phyloP scores from a whole-genome alignment of 306 rosid species.

The Acacia melanoxylon region DNA sequence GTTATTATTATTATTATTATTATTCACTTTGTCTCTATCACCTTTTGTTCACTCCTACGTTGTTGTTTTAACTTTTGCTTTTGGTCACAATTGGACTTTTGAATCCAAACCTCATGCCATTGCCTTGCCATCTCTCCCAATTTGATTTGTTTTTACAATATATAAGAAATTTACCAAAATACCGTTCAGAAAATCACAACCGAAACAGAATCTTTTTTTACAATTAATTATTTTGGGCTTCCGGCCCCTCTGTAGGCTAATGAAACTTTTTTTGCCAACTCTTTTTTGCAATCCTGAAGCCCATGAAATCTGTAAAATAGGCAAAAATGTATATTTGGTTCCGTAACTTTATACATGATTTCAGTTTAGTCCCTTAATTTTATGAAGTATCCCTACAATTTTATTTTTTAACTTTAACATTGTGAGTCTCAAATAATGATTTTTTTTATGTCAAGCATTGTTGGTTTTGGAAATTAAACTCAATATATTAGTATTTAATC shows the following conservation, averaged over 20 bases:
- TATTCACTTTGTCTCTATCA: neutral
- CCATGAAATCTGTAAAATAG: neutral
- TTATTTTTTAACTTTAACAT: too few relatives aligned
- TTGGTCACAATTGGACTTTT: neutral
- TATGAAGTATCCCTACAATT: too few relatives aligned
- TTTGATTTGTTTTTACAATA: neutral
- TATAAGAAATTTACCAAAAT: neutral
- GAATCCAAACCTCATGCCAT: neutral
- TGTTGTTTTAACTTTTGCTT: neutral
- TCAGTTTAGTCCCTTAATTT: too few relatives aligned
- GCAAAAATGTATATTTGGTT: too few relatives aligned
- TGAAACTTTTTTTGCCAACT: too few relatives aligned
- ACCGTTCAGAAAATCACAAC: neutral
- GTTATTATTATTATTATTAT: neutral
- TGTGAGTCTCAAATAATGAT: too few relatives aligned
- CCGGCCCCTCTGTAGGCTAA: neutral
- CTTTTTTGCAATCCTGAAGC: too few relatives aligned
- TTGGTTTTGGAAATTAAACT: too few relatives aligned
- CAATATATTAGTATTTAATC: too few relatives aligned
- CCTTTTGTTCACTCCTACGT: slow-evolving; percentile 23
- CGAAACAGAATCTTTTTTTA: too few relatives aligned
- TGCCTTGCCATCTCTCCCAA: neutral
- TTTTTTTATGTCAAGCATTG: too few relatives aligned
- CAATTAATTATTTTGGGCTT: neutral
- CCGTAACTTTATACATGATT: too few relatives aligned